Conservation (phyloP, 2,329 filamentous ascomycete genomes). For the Cyphellophora attinorum region DNA sequence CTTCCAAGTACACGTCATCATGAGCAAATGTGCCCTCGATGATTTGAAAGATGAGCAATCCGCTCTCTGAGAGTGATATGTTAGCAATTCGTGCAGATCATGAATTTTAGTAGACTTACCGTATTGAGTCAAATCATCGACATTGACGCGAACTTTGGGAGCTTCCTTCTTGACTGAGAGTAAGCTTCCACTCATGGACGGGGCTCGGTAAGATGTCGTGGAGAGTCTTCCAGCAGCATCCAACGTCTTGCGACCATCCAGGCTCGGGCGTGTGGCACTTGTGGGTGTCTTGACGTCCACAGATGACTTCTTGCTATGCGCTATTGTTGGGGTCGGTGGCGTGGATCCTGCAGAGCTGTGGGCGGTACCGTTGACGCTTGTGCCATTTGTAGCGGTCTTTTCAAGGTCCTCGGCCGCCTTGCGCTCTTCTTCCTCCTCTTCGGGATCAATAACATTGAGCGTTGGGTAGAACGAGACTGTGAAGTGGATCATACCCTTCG, state of each 20-base stretch:
- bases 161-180: conserved; percentile 44
- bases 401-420: conserved; percentile 20
- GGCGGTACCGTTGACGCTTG: too few relatives aligned
- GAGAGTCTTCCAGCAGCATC: conserved; percentile 8
- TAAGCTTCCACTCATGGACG: conserved; percentile 35
- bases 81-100: conserved; percentile 23
- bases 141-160: conserved; percentile 68
- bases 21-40: conserved; percentile 79
- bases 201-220: conserved; percentile 4
- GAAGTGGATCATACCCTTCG: conserved; percentile 75
- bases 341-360: not conserved
- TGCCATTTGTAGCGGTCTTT: conserved; percentile 1
- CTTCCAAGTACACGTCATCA: conserved; percentile 67
- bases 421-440: conserved; percentile 46
- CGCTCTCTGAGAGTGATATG: conserved; percentile 58
- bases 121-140: conserved; percentile 72
- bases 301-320: conserved; percentile 16
- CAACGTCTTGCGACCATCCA: conserved; percentile 12
- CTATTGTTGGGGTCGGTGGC: conserved; percentile 3
- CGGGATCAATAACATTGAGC: conserved; percentile 77
- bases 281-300: conserved; percentile 10
- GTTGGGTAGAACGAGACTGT: conserved; percentile 85
- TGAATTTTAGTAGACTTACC: conserved; percentile 35
- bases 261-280: conserved; percentile 9
- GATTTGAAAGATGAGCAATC: conserved; percentile 87